phyloP scores from a whole-genome alignment of 805 yeast genomes.

The Hanseniaspora pseudoguilliermondii region DNA sequence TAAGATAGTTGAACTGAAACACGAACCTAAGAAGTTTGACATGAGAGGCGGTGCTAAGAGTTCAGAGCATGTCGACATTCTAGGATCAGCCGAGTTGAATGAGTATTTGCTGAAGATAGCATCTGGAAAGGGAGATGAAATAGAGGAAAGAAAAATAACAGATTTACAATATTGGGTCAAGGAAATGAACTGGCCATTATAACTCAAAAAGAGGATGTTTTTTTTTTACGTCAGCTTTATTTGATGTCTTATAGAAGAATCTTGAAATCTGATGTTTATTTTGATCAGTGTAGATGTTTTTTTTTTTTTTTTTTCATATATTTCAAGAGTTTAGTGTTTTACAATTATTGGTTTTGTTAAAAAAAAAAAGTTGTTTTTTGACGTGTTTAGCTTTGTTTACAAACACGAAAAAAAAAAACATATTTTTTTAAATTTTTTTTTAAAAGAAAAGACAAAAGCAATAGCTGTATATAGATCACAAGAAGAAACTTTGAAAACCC shows the following conservation, averaged over 20 bases:
- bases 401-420: background rate
- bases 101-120: constrained; percentile 75
- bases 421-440: background rate
- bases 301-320: too few relatives aligned
- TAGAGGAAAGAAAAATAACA: constrained; percentile 48
- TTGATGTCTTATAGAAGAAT: too few relatives aligned
- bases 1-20: constrained; percentile 77
- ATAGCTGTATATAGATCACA: background rate
- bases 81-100: constrained; percentile 85
- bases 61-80: constrained; percentile 93
- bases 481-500: too few relatives aligned
- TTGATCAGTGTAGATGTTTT: too few relatives aligned
- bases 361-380: background rate
- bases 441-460: background rate
- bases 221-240: too few relatives aligned
- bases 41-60: constrained; percentile 95
- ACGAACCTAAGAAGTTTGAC: constrained; percentile 87
- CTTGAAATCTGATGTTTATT: too few relatives aligned
- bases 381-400: background rate
- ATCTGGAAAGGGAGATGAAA: constrained; percentile 60
- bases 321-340: too few relatives aligned
- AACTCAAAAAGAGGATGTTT: background rate
- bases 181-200: constrained; percentile 36
- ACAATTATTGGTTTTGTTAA: background rate
- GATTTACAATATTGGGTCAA: constrained; percentile 50